phyloP scores from a whole-genome alignment of 768 basidiomycete species.

The Paxillus ammoniavirescens region DNA sequence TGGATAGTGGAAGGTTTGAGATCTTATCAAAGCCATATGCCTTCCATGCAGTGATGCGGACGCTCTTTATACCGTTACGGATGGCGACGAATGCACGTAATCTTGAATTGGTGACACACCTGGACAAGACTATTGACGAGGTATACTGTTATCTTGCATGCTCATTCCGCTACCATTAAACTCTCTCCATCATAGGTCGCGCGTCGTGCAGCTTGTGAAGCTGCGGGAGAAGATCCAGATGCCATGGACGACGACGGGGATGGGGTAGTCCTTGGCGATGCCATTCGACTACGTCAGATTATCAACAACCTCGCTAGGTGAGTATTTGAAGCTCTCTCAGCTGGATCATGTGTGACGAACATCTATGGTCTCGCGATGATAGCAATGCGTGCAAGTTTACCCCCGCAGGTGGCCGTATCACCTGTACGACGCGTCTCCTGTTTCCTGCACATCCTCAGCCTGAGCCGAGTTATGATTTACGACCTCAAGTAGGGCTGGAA shows the following conservation, averaged over 20 bases:
- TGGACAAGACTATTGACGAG: conserved; percentile 67
- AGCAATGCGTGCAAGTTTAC: conserved; percentile 85
- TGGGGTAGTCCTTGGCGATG: conserved; percentile 80
- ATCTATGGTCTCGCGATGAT: background rate
- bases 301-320: conserved; percentile 82
- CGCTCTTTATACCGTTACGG: conserved; percentile 66
- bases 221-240: conserved; percentile 46
- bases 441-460: conserved; percentile 24
- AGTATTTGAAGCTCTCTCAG: background rate
- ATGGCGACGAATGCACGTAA: conserved; percentile 66
- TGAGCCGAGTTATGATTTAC: conserved; percentile 6
- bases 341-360: background rate
- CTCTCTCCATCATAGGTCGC: conserved; percentile 44
- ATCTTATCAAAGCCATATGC: conserved; percentile 63
- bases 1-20: conserved; percentile 86
- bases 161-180: background rate
- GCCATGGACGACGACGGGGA: conserved; percentile 36
- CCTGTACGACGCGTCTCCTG: conserved; percentile 64
- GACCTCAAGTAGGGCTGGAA: conserved; percentile 4
- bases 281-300: conserved; percentile 77
- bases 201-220: conserved; percentile 56
- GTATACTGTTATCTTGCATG: conserved; percentile 29
- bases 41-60: conserved; percentile 76
- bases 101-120: conserved; percentile 62
- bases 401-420: conserved; percentile 62